Conservation (phyloP, 2,329 filamentous ascomycete species). For the Aspergillus thermomutatus region DNA sequence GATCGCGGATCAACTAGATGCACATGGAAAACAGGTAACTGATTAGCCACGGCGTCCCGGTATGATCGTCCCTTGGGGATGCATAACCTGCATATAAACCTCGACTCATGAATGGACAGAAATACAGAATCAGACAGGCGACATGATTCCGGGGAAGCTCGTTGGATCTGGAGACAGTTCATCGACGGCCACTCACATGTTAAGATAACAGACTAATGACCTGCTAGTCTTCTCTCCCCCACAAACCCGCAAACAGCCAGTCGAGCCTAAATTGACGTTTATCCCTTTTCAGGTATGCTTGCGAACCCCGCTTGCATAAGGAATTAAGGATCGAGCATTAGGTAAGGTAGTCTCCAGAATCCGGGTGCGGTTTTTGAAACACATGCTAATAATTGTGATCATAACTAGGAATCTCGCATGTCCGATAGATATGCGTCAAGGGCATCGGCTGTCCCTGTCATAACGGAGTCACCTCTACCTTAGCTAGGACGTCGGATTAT, state of each 20-base stretch:
- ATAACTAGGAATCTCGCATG: not conserved
- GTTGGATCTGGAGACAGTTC: not conserved
- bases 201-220: not conserved
- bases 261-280: not conserved
- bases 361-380: not conserved
- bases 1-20: not conserved
- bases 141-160: not conserved
- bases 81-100: not conserved
- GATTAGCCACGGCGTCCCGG: not conserved
- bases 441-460: not conserved
- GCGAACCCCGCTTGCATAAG: constrained; percentile 16
- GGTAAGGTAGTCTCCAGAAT: not conserved
- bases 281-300: constrained; percentile 14
- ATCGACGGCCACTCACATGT: not conserved
- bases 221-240: not conserved
- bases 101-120: not conserved
- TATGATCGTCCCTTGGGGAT: not conserved
- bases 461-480: not conserved
- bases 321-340: not conserved
- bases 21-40: not conserved
- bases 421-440: not conserved
- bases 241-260: not conserved
- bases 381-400: not conserved
- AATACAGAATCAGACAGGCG: not conserved
- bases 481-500: not conserved